Percentiles rank a stretch among this genome's conserved stretches.
These are phyloP conservation scores for Delphinella strobiligena DNA, from an alignment of 2,329 filamentous ascomycete species.

Conservation along the genomic window DNA sequence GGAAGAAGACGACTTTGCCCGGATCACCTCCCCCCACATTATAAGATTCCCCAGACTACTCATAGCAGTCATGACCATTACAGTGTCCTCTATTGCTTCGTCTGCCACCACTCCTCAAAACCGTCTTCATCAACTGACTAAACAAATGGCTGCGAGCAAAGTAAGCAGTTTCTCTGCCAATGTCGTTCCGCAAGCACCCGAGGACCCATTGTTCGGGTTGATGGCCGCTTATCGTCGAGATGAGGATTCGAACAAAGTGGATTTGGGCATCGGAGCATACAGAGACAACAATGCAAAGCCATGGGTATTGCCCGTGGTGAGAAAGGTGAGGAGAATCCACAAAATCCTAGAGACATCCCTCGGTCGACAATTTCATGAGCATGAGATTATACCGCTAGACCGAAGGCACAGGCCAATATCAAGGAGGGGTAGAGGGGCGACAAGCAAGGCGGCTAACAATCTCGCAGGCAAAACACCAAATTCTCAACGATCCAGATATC, in stretches of 20 bases:
- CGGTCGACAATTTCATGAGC: neutral
- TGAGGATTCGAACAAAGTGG: constrained; percentile 65
- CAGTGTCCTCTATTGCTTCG: constrained; percentile 22
- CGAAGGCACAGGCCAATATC: too few relatives aligned
- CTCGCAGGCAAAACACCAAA: constrained; percentile 71
- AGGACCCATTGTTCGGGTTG: constrained; percentile 89
- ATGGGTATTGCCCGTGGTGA: constrained; percentile 92
- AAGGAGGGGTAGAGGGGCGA: too few relatives aligned
- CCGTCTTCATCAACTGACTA: constrained; percentile 45
- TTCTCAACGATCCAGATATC: constrained; percentile 76
- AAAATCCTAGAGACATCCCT: neutral
- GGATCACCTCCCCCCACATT: constrained; percentile 3
- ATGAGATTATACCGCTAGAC: neutral
- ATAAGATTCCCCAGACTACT: neutral
- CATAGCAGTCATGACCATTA: neutral
- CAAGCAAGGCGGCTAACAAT: neutral
- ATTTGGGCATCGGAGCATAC: constrained; percentile 91
- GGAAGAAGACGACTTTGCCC: neutral
- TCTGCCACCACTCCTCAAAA: constrained; percentile 25
- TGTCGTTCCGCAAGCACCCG: constrained; percentile 76
- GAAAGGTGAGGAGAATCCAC: constrained; percentile 54
- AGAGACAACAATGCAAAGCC: constrained; percentile 91
- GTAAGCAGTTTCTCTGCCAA: constrained; percentile 62
- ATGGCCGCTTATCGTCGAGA: constrained; percentile 82
- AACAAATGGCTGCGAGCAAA: constrained; percentile 55